Percentiles rank a stretch among this genome's conserved stretches.
phyloP scores from a whole-genome alignment of 805 yeast genomes.

The Kuraishia capsulata region DNA sequence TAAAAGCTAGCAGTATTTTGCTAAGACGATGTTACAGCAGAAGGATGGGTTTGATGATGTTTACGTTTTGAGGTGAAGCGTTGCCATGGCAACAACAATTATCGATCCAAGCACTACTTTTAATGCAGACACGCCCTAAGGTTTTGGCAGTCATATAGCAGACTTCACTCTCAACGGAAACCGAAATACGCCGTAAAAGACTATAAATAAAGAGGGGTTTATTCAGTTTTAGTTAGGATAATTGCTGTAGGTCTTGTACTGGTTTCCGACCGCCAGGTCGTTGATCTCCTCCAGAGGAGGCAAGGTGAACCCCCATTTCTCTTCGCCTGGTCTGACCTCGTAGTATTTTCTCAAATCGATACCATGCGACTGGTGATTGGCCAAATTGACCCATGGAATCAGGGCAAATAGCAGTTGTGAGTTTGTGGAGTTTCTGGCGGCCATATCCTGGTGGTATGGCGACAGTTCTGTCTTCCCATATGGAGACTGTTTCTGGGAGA shows the following conservation, averaged over 20 bases:
- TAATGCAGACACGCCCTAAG: too few relatives aligned
- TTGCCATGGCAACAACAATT: too few relatives aligned
- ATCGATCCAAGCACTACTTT: too few relatives aligned
- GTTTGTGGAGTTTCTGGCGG: slow-evolving; percentile 71
- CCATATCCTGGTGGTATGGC: slow-evolving; percentile 62
- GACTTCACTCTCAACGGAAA: too few relatives aligned
- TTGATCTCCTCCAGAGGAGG: slow-evolving; percentile 42
- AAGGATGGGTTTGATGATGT: too few relatives aligned
- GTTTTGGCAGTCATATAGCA: too few relatives aligned
- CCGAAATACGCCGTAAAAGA: too few relatives aligned
- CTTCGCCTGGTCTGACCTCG: slow-evolving; percentile 50
- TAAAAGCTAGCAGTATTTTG: too few relatives aligned
- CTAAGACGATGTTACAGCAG: too few relatives aligned
- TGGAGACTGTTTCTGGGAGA: slow-evolving; percentile 58
- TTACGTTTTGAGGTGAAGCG: not conserved
- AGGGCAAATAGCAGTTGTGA: slow-evolving; percentile 51
- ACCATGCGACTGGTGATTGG: slow-evolving; percentile 76
- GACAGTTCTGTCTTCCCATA: slow-evolving; percentile 58
- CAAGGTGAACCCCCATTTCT: slow-evolving; percentile 42
- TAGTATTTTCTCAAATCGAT: slow-evolving; percentile 55
- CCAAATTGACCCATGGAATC: slow-evolving; percentile 79
- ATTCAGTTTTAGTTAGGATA: slow-evolving; percentile 6
- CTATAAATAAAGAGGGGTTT: too few relatives aligned
- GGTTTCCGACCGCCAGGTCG: slow-evolving; percentile 13
- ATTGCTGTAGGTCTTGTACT: slow-evolving; percentile 9